Evolutionary conservation across 257 asterid species (phyloP), one percentile per base, ranked within the genome.

Genomic region (Hygrophila difformis): DNA sequence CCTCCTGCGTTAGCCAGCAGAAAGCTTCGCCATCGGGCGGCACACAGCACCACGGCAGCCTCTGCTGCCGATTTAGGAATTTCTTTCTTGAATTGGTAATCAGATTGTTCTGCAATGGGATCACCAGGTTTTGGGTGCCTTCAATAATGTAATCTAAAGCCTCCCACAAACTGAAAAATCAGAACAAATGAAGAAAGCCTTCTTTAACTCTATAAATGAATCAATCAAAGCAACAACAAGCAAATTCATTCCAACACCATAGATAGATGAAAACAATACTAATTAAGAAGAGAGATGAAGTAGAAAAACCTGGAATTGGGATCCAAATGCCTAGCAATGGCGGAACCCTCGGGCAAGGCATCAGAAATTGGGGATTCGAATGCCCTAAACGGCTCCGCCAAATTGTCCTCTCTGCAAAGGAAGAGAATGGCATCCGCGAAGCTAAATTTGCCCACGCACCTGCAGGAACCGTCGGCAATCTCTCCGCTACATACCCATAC

Each of bases 1-100:
- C 93, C 56, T 87, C 96, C n/a, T 60, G 87, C 0, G 87, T 75
- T 18, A 87, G 66, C 96, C 94, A 87, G 41, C 96, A 87, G 66
- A 71, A 75, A 19, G 65, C 66, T 1, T 43, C 59, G 52, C 70
- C 69, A n/a, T 51, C 54, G 41, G 61, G 71, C 48, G 33, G 55
- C 34, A 62, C 23, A 28, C 55, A 57, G 17, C 15, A 14, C 47
- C 47, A 29, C 15, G 63, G 39, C 14, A 43, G 19, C n/a, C n/a
- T n/a, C 31, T 26, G 31, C 39, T 61, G 66, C 22, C 61, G 63
- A 55, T 67, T 71, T 47, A 34, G 53, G 48, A 56, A 44, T 39
- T 63, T 72, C 56, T 66, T 81, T 53, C 79, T 76, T 45, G 82
- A 47, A 52, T 55, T 64, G 56, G 71, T 38, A 57, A 40, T 51